These are phyloP conservation scores for Eutrema japonicum DNA, from an alignment of 345 rosid genomes.

Conservation along the genomic window DNA sequence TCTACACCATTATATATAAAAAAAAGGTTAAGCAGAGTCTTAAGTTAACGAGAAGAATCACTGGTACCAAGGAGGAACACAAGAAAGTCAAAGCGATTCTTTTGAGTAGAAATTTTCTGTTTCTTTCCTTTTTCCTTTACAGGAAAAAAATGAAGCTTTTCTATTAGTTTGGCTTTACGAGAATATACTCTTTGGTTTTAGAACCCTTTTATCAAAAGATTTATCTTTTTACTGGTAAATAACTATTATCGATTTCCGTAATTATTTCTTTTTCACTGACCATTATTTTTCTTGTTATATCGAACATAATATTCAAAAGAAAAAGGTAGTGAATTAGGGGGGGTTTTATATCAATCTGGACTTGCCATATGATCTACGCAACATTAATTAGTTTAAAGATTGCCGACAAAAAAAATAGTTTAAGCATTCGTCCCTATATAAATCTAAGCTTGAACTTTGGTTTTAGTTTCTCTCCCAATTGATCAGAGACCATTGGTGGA, in stretches of 20 bases:
- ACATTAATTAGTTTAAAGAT: neutral
- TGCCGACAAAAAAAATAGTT: neutral
- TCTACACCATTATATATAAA: neutral
- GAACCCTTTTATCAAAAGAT: slow-evolving; percentile 7
- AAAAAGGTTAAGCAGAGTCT: neutral
- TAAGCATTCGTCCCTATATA: neutral
- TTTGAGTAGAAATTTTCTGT: slow-evolving; percentile 33
- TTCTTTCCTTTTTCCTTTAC: slow-evolving; percentile 15
- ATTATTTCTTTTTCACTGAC: slow-evolving; percentile 4
- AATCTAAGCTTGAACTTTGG: neutral
- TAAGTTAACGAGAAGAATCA: slow-evolving; percentile 15
- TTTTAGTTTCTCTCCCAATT: neutral
- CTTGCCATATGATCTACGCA: slow-evolving; percentile 11
- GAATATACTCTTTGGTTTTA: slow-evolving; percentile 34
- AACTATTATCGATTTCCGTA: slow-evolving; percentile 18
- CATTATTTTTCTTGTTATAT: slow-evolving; percentile 6
- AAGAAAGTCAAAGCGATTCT: slow-evolving; percentile 40
- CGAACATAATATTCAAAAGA: neutral
- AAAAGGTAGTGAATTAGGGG: neutral
- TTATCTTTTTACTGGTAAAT: slow-evolving; percentile 6
- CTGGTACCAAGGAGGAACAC: slow-evolving; percentile 23
- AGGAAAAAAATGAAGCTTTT: slow-evolving; percentile 27
- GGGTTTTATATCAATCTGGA: too few species aligned
- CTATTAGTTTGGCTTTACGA: slow-evolving; percentile 23
- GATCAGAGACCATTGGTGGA: neutral